Evolutionary conservation across 2,329 filamentous ascomycete genomes (phyloP).

Genomic region (Colletotrichum sp.): DNA sequence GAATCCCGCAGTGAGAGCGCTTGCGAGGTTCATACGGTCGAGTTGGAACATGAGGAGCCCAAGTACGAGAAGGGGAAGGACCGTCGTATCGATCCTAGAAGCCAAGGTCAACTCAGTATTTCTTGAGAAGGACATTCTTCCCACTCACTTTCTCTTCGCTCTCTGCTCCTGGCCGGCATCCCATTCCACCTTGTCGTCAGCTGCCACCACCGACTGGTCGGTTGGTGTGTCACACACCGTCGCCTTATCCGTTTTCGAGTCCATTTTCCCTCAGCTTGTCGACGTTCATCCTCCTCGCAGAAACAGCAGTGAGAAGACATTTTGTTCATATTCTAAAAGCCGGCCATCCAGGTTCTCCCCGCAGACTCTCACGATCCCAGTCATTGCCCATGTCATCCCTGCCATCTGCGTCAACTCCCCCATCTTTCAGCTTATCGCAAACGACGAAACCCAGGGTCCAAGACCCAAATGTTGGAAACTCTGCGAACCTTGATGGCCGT

Average conservation of each 20-base stretch:
- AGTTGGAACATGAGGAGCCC: conserved; percentile 56
- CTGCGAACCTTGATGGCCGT: conserved; percentile 4
- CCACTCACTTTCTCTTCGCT: conserved; percentile 22
- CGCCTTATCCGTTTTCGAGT: not conserved
- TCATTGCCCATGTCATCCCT: not conserved
- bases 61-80: conserved; percentile 52
- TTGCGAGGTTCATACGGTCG: conserved; percentile 57
- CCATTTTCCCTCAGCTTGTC: not conserved
- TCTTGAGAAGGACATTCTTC: not conserved
- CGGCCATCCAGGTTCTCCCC: conserved; percentile 8
- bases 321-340: not conserved
- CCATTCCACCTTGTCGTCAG: conserved; percentile 16
- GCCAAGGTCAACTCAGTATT: not conserved
- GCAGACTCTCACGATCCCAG: not conserved
- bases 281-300: not conserved
- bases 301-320: not conserved
- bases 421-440: not conserved
- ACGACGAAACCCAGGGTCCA: not conserved
- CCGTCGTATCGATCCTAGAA: conserved; percentile 46
- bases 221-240: conserved; percentile 10
- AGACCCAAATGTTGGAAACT: not conserved
- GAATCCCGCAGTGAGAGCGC: conserved; percentile 53
- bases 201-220: conserved; percentile 8
- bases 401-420: not conserved
- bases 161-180: conserved; percentile 15